These are phyloP conservation scores for Trichoderma cornu-damae DNA, from an alignment of 2,329 filamentous ascomycete species.

Conservation along the genomic window DNA sequence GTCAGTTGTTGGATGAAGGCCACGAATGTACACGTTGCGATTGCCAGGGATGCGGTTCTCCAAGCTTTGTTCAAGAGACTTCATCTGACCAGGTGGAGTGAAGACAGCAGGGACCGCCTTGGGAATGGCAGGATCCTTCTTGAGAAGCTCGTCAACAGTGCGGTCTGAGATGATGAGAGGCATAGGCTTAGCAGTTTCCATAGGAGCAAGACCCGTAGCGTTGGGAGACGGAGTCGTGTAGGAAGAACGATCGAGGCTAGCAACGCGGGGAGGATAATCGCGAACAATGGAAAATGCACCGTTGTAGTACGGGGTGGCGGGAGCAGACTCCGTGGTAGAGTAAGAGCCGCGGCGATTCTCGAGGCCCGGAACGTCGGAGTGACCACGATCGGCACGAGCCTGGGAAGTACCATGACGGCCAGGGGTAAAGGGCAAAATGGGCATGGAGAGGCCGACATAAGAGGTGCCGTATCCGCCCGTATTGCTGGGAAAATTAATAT, in stretches of 20 bases:
- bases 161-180: slow-evolving; percentile 40
- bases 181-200: slow-evolving; percentile 40
- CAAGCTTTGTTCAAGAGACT: slow-evolving; percentile 88
- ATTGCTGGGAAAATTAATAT: slow-evolving; percentile 31
- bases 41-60: slow-evolving; percentile 89
- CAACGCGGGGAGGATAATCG: slow-evolving; percentile 55
- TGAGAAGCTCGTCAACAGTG: slow-evolving; percentile 59
- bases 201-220: slow-evolving; percentile 43
- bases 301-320: slow-evolving; percentile 61
- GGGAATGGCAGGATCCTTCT: slow-evolving; percentile 77
- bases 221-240: slow-evolving; percentile 65
- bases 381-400: slow-evolving; percentile 44
- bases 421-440: slow-evolving; percentile 49
- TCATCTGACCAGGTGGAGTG: slow-evolving; percentile 76
- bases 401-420: slow-evolving; percentile 43
- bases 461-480: slow-evolving; percentile 34
- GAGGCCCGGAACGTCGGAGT: slow-evolving; percentile 54
- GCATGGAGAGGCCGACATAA: slow-evolving; percentile 35
- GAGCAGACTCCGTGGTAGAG: slow-evolving; percentile 62
- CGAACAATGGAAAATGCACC: slow-evolving; percentile 53
- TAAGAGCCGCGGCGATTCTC: slow-evolving; percentile 64
- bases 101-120: slow-evolving; percentile 85
- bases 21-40: slow-evolving; percentile 97
- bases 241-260: slow-evolving; percentile 56
- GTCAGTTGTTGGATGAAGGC: slow-evolving; percentile 89